Percentiles rank a stretch among this genome's conserved stretches.
phyloP scores from a whole-genome alignment of 345 rosid species.

The Cardamine chenopodiifolia region DNA sequence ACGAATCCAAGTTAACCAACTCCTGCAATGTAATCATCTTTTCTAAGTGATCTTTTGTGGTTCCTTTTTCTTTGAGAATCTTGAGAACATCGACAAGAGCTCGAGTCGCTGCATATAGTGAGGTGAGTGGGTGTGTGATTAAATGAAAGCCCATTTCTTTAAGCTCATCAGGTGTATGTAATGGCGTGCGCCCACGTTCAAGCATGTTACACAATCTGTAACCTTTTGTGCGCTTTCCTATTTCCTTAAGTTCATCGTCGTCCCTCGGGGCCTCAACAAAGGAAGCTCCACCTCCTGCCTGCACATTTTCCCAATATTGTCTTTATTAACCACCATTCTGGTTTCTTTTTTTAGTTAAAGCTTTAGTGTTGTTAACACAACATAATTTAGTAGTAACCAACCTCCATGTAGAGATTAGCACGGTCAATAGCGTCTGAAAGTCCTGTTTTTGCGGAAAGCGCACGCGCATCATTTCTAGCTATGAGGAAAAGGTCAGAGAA shows the following conservation, averaged over 20 bases:
- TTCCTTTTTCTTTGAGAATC: conserved; percentile 52
- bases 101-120: conserved; percentile 51
- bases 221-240: conserved; percentile 49
- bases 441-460: conserved; percentile 53
- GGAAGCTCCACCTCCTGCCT: conserved; percentile 53
- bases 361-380: background rate
- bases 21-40: conserved; percentile 55
- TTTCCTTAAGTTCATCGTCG: conserved; percentile 48
- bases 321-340: background rate
- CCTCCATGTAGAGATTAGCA: conserved; percentile 61
- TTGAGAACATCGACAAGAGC: conserved; percentile 54
- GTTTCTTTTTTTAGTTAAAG: background rate
- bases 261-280: conserved; percentile 58
- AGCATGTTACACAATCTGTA: conserved; percentile 58
- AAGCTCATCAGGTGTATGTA: conserved; percentile 60
- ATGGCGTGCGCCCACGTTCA: conserved; percentile 60
- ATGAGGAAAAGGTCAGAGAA: conserved; percentile 55
- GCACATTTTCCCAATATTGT: conserved; percentile 5
- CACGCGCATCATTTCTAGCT: conserved; percentile 57
- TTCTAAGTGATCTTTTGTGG: conserved; percentile 46
- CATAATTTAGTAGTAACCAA: conserved; percentile 24
- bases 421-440: conserved; percentile 59
- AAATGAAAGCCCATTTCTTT: conserved; percentile 55
- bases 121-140: conserved; percentile 36
- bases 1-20: conserved; percentile 54